Base-by-base conservation (phyloP, 2,329 filamentous ascomycete species). In the Xylaria sp. region DNA sequence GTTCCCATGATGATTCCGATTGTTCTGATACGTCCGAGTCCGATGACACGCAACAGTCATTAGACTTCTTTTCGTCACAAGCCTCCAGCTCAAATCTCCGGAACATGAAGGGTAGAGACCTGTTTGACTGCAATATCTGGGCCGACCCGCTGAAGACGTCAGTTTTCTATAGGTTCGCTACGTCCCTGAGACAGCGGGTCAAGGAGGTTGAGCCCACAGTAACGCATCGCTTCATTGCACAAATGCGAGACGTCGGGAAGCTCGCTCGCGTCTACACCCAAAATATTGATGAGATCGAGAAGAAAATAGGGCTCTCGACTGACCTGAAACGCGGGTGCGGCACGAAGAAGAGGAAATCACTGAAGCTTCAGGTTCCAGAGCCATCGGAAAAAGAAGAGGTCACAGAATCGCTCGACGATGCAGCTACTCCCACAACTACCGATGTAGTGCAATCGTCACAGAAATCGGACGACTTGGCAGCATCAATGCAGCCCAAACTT, bases 261-360 rank as follows among this genome's bases (percentile, higher is more conserved):
- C 82, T 93, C 5, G 89, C 92, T 36, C 83, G 90, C 45, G 91
- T 90, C 73, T 93, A 93, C 73, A 93, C 90, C 0, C 90, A 93
- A 72, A 93, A 93, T 70, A 93, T 93, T 71, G 90, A 93, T 72
- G 88, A 89, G 69, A 87, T 93, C 7, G 91, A 93, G 75, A 88
- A 90, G 74, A 89, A 90, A 65, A 89, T 91, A 50, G 90, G 90
- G 3, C 81, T 93, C 3, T 87, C 85, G 18, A 91, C 89, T 0
- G 85, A 89, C 62, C 81, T 93, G 9, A 80, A 82, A 12, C 83
- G 86, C 36, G 90, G 90, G 0, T 86, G 88, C 0, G 91, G 90
- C 1, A 88, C 84, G 72, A 84, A 86, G 46, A 84, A 86, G 55
- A 83, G 84, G 70, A 83, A 81, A 67, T 82, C 81, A 28, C 72